These are phyloP conservation scores for Pelargonium australe DNA, from an alignment of 441 rosid species.

Conservation along the genomic window DNA sequence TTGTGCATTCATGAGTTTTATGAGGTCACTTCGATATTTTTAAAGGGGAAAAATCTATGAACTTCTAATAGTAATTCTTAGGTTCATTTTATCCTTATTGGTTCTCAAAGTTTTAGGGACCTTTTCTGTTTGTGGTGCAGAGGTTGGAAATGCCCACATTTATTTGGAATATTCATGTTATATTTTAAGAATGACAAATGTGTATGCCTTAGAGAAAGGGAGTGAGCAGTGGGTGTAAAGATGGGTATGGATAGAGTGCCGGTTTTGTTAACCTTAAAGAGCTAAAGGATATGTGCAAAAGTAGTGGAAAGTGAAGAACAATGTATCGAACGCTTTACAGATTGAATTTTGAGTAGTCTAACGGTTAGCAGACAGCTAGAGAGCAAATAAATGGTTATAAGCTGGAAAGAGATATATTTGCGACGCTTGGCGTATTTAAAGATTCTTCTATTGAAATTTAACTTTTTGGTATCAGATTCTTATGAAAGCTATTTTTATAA, in stretches of 20 bases:
- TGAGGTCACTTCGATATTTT: background rate
- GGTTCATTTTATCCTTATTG: background rate
- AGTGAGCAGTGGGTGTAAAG: background rate
- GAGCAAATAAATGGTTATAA: background rate
- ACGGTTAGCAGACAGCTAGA: no score
- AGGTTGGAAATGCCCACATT: background rate
- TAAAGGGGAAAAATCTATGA: background rate
- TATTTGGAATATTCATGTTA: background rate
- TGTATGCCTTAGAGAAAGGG: background rate
- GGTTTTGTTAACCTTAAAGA: no score
- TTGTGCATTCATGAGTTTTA: background rate
- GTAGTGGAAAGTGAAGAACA: no score
- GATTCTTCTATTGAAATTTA: background rate
- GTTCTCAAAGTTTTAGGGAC: background rate
- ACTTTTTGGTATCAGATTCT: conserved; percentile 17
- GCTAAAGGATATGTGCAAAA: no score
- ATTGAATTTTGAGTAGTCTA: background rate
- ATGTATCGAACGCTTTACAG: background rate
- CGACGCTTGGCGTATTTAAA: background rate
- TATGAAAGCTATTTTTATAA: conserved; percentile 4
- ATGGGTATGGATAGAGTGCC: no score
- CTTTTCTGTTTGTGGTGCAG: background rate
- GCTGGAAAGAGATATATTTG: background rate
- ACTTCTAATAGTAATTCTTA: background rate
- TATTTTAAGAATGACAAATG: no score